These are phyloP conservation scores for Phytophthora parvispora DNA, from an alignment of 352 stramenopile genomes.

Conservation along the genomic window DNA sequence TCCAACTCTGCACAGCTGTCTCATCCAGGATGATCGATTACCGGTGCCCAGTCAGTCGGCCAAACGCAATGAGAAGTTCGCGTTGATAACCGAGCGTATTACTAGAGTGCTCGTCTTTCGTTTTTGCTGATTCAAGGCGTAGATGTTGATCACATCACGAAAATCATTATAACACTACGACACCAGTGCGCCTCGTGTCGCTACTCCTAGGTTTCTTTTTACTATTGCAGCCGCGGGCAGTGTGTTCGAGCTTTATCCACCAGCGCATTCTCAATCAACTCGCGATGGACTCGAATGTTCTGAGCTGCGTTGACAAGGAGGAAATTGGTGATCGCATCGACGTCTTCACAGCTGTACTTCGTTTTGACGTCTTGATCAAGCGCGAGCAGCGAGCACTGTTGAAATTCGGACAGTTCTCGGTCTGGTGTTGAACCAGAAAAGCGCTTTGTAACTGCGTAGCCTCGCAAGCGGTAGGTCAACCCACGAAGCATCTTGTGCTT, in stretches of 20 bases:
- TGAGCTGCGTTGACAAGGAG: constrained; percentile 39
- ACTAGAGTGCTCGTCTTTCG: too few relatives aligned
- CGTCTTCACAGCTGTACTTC: constrained; percentile 23
- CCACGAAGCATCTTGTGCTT: constrained; percentile 26
- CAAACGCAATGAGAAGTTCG: too few relatives aligned
- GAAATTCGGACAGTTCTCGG: constrained; percentile 28
- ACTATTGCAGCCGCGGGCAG: too few relatives aligned
- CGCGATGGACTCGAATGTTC: constrained; percentile 41
- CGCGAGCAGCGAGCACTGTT: constrained; percentile 35
- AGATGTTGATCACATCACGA: too few relatives aligned
- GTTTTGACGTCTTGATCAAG: constrained; percentile 32
- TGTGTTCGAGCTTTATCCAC: too few relatives aligned
- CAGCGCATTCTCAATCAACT: constrained; percentile 51
- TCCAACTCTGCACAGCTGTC: constrained; percentile 4
- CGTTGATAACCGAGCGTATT: too few relatives aligned
- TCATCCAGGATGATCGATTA: background rate
- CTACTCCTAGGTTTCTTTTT: too few relatives aligned
- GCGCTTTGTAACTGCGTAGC: constrained; percentile 43
- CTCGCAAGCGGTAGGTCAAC: constrained; percentile 36
- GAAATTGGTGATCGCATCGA: constrained; percentile 46
- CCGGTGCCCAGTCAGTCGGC: background rate
- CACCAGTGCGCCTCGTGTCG: too few relatives aligned
- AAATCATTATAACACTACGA: too few relatives aligned
- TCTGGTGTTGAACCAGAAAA: constrained; percentile 26
- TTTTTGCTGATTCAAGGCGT: too few relatives aligned